Percentiles rank a stretch among this genome's conserved stretches.
phyloP scores from a whole-genome alignment of 2,329 filamentous ascomycete genomes.

The Microthyrium microscopicum region DNA sequence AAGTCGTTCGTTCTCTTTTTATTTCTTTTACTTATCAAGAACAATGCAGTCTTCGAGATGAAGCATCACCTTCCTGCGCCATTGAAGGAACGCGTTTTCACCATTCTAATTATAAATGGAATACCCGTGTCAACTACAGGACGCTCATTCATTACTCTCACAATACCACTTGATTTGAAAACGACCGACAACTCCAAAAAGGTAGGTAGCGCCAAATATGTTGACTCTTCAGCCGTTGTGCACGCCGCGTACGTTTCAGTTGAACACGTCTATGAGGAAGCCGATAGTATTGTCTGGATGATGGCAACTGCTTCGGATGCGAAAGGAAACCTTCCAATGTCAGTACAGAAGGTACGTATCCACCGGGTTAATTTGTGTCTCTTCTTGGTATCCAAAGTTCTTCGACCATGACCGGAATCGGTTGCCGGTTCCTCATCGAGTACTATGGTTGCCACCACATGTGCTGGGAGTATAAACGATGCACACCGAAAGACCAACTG shows the following conservation, averaged over 20 bases:
- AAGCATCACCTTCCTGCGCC: slow-evolving; percentile 43
- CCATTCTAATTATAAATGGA: slow-evolving; percentile 45
- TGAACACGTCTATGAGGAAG: slow-evolving; percentile 31
- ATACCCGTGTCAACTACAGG: too few species aligned
- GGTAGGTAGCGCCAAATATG: too few species aligned
- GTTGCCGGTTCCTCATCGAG: too few species aligned
- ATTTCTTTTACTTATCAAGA: too few species aligned
- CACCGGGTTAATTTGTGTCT: too few species aligned
- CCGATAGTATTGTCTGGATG: slow-evolving; percentile 45
- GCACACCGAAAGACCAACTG: too few species aligned
- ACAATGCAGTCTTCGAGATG: slow-evolving; percentile 40
- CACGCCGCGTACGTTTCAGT: slow-evolving; percentile 48
- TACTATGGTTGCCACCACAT: too few species aligned
- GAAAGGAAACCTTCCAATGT: slow-evolving; percentile 46
- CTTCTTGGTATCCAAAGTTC: too few species aligned
- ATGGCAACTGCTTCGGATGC: slow-evolving; percentile 66
- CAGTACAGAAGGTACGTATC: slow-evolving; percentile 51
- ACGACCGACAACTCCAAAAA: slow-evolving; percentile 23
- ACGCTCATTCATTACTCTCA: slow-evolving; percentile 18
- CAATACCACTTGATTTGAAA: slow-evolving; percentile 20
- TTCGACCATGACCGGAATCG: too few species aligned
- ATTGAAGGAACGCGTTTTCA: slow-evolving; percentile 49
- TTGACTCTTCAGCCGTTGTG: too few species aligned
- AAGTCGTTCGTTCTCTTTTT: too few species aligned
- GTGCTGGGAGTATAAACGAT: too few species aligned